Percentiles rank a stretch among this genome's conserved stretches.
phyloP scores from a whole-genome alignment of 495 filamentous ascomycete species.

The Neohortaea acidophila region DNA sequence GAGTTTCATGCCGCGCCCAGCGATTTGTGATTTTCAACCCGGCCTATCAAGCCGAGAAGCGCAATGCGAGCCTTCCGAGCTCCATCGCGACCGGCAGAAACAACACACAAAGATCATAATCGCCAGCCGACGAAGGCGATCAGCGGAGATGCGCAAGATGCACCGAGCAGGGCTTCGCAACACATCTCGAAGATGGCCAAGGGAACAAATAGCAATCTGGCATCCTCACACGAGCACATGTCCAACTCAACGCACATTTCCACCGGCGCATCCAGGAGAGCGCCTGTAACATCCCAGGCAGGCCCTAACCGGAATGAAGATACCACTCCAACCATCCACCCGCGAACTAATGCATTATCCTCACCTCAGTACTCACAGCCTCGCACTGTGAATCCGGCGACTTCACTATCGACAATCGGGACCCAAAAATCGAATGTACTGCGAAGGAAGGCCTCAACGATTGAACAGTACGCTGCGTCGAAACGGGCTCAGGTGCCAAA shows the following conservation, averaged over 20 bases:
- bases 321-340: background rate
- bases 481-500: too few relatives aligned
- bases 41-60: background rate
- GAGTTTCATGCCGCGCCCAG: background rate
- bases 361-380: background rate
- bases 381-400: constrained; percentile 18
- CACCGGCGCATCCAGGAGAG: background rate
- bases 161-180: constrained; percentile 7
- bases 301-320: background rate
- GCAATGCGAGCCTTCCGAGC: too few relatives aligned
- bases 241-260: background rate
- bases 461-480: constrained; percentile 16
- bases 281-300: background rate
- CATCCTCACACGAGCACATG: constrained; percentile 1
- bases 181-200: constrained; percentile 15
- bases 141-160: background rate
- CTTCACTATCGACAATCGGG: constrained; percentile 26
- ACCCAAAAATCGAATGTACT: constrained; percentile 25
- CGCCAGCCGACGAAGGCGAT: constrained; percentile 2
- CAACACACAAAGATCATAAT: constrained; percentile 1
- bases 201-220: constrained; percentile 10
- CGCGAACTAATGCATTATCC: background rate
- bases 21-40: background rate
- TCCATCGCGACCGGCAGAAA: background rate
- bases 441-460: constrained; percentile 22